Evolutionary conservation across 176 grass and related monocot genomes (phyloP), one percentile per base, ranked within the genome.

Genomic region (Dactylis glomerata): DNA sequence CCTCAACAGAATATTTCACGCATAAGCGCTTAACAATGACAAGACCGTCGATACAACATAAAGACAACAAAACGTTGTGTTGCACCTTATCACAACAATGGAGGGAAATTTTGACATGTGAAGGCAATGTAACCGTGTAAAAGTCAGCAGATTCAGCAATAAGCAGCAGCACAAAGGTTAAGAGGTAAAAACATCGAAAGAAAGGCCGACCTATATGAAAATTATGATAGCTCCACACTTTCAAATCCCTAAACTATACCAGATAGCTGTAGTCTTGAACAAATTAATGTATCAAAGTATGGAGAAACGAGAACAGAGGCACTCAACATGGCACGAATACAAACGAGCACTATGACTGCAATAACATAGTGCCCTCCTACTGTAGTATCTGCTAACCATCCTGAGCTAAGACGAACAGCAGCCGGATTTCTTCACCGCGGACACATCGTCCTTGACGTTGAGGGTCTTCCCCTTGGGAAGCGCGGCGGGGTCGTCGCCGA

Each of bases 371-470:
- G 45, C 23, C 68, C 16, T 64, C 70, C 80, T 51, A 74, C 17
- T 26, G 47, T 76, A 59, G 46, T 51, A 80, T 38, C 59, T 80
- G 79, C 66, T 46, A 30, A 24, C 73, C 41, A 64, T 40, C 63
- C 16, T 2, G 50, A 86, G 32, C 88, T 94, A 94, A 57, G 82
- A 36, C 2, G 88, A 94, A 73, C 92, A 91, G 6, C 86, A 94
- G 10, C 27, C 46, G 28, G 83, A 68, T 33, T 94, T 94, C 80
- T 91, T 94, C 30, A 88, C 76, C 5, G 88, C 83, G 2, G 88
- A 91, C 1, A 94, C 92, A 52, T 94, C 92, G 5, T 94, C 92
- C n/a, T 91, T 85, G 78, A 94, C 76, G 1, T 81, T 88, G 80
- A 94, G 84, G 27, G 61, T 91, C 24, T 89, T 81, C 13, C 92